Evolutionary conservation across 495 filamentous ascomycete genomes (phyloP).

Genomic region (Penicillium egyptiacum): DNA sequence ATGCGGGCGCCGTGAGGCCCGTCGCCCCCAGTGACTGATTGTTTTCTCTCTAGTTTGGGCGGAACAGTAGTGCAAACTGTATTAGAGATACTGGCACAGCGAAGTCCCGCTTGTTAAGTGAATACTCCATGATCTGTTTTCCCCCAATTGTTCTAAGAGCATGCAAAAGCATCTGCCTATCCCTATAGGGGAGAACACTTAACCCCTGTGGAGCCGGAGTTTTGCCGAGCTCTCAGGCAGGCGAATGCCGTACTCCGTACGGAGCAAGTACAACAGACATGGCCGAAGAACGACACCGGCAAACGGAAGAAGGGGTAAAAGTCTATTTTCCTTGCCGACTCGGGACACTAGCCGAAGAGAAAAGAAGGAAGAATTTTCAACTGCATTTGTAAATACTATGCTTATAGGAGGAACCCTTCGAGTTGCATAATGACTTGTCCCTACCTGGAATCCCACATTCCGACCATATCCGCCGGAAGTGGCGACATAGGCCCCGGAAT

Average conservation of each 20-base stretch:
- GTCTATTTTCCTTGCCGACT: not conserved
- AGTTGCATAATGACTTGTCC: not conserved
- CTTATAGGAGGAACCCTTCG: not conserved
- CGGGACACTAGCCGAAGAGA: not conserved
- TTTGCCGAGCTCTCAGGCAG: conserved; percentile 17
- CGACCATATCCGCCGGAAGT: not conserved
- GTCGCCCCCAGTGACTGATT: conserved; percentile 7
- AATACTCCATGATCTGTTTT: conserved; percentile 13
- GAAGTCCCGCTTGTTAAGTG: conserved; percentile 11
- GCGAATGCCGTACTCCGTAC: not conserved
- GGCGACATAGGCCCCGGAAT: not conserved
- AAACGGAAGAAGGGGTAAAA: conserved; percentile 8
- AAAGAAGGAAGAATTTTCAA: not conserved
- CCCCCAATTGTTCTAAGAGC: conserved; percentile 2
- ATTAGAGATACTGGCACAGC: conserved; percentile 6
- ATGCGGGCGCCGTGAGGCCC: conserved; percentile 12
- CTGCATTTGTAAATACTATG: not conserved
- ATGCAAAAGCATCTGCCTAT: not conserved
- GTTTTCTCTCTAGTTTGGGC: conserved; percentile 15
- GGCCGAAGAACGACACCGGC: not conserved
- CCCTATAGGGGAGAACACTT: conserved; percentile 26
- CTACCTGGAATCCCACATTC: not conserved
- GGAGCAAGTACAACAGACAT: too few species aligned
- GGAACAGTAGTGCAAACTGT: conserved; percentile 11
- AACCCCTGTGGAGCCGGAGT: conserved; percentile 21